Percentiles rank a stretch among this genome's conserved stretches.
Evolutionary conservation across 306 rosid genomes (phyloP).

Genomic region (Pyrus communis): DNA sequence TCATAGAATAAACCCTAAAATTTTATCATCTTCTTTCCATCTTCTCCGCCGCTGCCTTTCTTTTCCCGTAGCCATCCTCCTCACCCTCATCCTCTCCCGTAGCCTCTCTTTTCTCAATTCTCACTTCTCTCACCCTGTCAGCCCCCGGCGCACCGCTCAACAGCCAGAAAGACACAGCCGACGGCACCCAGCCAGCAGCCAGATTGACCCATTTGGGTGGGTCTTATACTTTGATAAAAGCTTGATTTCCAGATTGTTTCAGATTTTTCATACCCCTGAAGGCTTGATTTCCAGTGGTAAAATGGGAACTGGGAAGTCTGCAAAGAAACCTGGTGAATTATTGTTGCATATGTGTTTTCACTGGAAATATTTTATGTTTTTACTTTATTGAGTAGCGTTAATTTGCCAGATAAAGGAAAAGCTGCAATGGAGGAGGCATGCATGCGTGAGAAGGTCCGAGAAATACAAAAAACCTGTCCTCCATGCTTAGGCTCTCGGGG

Average conservation of each 20-base stretch:
- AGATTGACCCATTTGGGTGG: slow-evolving; percentile 83
- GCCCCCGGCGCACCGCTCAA: too few relatives aligned
- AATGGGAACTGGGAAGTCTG: slow-evolving; percentile 54
- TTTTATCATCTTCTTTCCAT: too few relatives aligned
- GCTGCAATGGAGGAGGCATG: slow-evolving; percentile 85
- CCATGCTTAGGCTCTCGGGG: slow-evolving; percentile 83
- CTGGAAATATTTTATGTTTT: not conserved
- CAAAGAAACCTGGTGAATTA: slow-evolving; percentile 80
- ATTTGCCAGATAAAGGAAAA: slow-evolving; percentile 66
- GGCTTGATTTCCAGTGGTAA: slow-evolving; percentile 77
- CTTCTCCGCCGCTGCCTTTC: too few relatives aligned
- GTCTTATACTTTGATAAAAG: slow-evolving; percentile 97
- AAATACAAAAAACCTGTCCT: slow-evolving; percentile 56
- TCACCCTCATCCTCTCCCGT: too few relatives aligned
- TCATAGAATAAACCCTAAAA: too few relatives aligned
- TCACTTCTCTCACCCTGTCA: too few relatives aligned
- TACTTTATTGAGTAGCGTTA: not conserved
- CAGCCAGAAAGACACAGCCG: too few relatives aligned
- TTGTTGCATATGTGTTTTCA: not conserved
- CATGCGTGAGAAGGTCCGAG: slow-evolving; percentile 58
- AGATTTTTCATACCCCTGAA: slow-evolving; percentile 82
- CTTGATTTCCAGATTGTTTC: too few relatives aligned
- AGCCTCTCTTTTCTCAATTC: too few relatives aligned
- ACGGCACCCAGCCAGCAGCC: too few relatives aligned
- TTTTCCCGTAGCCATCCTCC: too few relatives aligned